Base-by-base conservation (phyloP, 1,284 basidiomycete genomes). In the Phellopilus nigrolimitatus region DNA sequence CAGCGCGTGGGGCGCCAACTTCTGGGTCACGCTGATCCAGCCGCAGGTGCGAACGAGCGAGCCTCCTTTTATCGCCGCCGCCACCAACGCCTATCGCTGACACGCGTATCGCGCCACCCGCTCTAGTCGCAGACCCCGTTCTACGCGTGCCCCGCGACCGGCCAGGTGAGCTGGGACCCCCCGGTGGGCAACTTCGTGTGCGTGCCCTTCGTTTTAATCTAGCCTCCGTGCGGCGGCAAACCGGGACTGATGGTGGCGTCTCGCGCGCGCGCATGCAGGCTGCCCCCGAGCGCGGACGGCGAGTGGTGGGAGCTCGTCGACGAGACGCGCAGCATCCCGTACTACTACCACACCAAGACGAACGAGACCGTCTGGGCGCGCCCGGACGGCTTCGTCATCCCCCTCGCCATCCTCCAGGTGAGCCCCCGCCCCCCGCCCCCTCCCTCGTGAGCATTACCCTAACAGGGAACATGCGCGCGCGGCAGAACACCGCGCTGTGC, bases 281-380 rank as follows among this genome's bases (percentile, higher is more conserved):
- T 97, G 30, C 94, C 93, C 21, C 88, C 90, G 5, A 88, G 76
- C 55, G 75, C 80, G 2, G 82, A 88, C 28, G 94, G 94, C 41
- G 91, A 95, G 65, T 97, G 93, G 93, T 95, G 93, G 91, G 92
- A 97, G 67, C 76, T 97, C 57, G 74, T 77, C 38, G 93, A 95
- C 66, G 83, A 89, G 31, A 76, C 80, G 27, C 75, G 85, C 48
- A 85, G 86, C 31, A 71, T 93, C 52, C 83, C 88, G 10, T 97
- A 97, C 66, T 97, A 93, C 68, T 95, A 94, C 69, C 91, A 91
- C 62, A 97, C 93, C 1, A 82, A 88, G 64, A 85, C 88, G 1
- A 84, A 84, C 3, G 84, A 89, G 60, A 94, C 91, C 2, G 84
- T 88, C 30, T 97, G 94, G 94, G 88, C 88, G 51, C 79, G 87